Base-by-base conservation (phyloP, 495 filamentous ascomycete genomes). In the Ramalina peruviana region DNA sequence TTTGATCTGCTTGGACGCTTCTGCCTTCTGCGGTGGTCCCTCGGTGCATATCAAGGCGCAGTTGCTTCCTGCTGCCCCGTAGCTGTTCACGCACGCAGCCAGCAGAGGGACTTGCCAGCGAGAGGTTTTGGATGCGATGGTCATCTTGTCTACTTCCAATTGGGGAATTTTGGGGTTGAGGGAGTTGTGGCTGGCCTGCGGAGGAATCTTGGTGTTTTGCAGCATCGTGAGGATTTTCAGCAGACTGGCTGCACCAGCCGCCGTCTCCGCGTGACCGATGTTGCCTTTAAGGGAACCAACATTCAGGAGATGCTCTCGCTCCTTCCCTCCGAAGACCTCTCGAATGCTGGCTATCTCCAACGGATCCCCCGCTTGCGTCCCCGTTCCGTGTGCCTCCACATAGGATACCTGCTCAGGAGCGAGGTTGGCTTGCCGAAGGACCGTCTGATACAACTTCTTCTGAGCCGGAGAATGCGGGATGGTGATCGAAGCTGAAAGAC, bases 41-140 rank as follows among this genome's bases (percentile, higher is more conserved):
- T 46, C 43, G 12, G 30, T 33, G 30, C 30, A 33, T 1, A 67
- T 59, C 7, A 61, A 36, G 1, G 66, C 62, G 10, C 54, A 40
- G n/a, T 73, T 75, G 3, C 61, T 66, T 0, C 72, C 71, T 6
- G 68, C 65, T 0, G 72, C 72, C 10, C 72, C 72, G 40, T 73
- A 75, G 38, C 66, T 73, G 51, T 65, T 67, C 41, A 80, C 67
- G 4, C 73, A 43, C 0, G 70, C 74, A 0, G 59, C 65, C 3
- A 60, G 55, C 38, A 60, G 65, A 1, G 51, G 44, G 0, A 46
- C 54, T 5, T 61, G 46, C 72, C 71, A 75, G 6, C 53, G 52
- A 16, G 40, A 49, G 4, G 65, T 3, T 15, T 44, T 54, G 0
- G 53, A 68, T 0, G 58, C 38, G 23, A 79, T 67, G 7, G 60